Base-by-base conservation (phyloP, 805 yeast species). In the Yarrowia sp. region DNA sequence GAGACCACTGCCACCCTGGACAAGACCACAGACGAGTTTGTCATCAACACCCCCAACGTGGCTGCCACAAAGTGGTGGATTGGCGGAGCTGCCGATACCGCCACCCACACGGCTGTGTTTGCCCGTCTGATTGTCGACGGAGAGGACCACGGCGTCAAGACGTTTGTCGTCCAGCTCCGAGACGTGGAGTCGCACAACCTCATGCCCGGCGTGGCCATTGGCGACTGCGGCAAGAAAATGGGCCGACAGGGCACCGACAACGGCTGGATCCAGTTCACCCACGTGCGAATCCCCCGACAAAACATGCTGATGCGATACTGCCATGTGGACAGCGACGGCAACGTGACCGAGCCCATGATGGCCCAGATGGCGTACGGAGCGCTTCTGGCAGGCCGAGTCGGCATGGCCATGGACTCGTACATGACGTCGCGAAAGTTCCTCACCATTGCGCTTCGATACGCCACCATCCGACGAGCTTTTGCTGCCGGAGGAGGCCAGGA, bases 21-120 rank as follows among this genome's bases (percentile, higher is more conserved):
- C 76, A 79, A 80, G n/a, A 79, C 78, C 19, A 83, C 82, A 30
- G 90, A 91, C 72, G 86, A 87, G 71, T 90, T 92, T 74, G 76
- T 84, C 63, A 86, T 92, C 74, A 85, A 91, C 76, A 92, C 98
- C 7, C 98, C 98, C 0, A 90, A 92, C 75, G 78, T 90, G 66
- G 92, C 95, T 38, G 97, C 98, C 53, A 92, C 97, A 17, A 92
- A 92, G 77, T 92, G 97, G 97, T 92, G 97, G 97, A 92, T 92
- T 74, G 97, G 97, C 56, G 98, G 98, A 72, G 97, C 97, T 39
- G 97, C 97, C 10, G 95, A 91, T 77, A 88, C 96, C 15, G 91
- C 97, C 5, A 91, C 92, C 36, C 97, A 92, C 79, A 82, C 91
- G 17, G 86, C 88, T 13, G 89, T 86, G 36, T 93, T 87, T 77